A percentile compares a stretch with the other conserved stretches of the same genome.
Conservation (phyloP, 768 basidiomycete species). For the Pisolithus albus region DNA sequence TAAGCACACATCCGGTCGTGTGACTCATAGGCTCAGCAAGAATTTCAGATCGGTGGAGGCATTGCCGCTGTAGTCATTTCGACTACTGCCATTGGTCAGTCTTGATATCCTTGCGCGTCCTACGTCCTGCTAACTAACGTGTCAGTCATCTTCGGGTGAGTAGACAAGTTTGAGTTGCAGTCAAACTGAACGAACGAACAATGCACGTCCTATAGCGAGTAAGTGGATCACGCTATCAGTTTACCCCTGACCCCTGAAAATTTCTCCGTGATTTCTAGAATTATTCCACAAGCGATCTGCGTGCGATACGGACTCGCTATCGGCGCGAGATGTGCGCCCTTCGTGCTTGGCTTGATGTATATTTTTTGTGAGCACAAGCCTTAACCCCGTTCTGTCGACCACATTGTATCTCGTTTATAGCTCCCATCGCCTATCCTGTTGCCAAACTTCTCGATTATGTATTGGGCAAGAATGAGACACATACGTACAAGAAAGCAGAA, state of each 20-base stretch:
- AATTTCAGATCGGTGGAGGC: conserved; percentile 53
- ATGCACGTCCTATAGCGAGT: conserved; percentile 29
- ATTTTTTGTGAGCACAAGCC: conserved; percentile 32
- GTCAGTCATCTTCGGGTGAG: conserved; percentile 77
- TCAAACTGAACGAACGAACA: not conserved
- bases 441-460: conserved; percentile 71
- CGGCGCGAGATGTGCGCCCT: conserved; percentile 70
- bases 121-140: conserved; percentile 2
- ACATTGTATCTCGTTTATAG: conserved; percentile 22
- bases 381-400: not conserved
- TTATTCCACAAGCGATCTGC: conserved; percentile 71
- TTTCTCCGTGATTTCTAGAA: conserved; percentile 28
- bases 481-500: conserved; percentile 80
- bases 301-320: conserved; percentile 73
- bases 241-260: not conserved
- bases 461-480: conserved; percentile 65
- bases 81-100: conserved; percentile 50
- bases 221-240: conserved; percentile 11
- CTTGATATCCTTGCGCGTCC: not conserved
- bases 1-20: conserved; percentile 14
- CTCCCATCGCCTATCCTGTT: conserved; percentile 71
- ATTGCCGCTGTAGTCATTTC: conserved; percentile 73
- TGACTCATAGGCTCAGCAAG: not conserved
- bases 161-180: not conserved
- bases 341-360: conserved; percentile 71